phyloP scores from a whole-genome alignment of 371 early-diverging fungal species.

The Mucor indicus region DNA sequence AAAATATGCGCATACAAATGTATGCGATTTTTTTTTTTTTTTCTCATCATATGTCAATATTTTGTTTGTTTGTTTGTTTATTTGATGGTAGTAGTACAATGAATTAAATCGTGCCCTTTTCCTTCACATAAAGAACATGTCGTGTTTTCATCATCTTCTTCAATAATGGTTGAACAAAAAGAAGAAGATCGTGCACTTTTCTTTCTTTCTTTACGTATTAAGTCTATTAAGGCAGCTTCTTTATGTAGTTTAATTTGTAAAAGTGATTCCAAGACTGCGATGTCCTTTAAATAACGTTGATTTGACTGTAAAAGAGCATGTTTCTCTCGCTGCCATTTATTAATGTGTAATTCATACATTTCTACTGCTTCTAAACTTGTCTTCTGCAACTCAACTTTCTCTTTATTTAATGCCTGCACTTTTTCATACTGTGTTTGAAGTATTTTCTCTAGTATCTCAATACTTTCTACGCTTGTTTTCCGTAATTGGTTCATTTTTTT shows the following conservation, averaged over 20 bases:
- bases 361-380: slow-evolving; percentile 19
- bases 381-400: slow-evolving; percentile 12
- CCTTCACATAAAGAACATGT: slow-evolving; percentile 16
- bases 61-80: not conserved
- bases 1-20: not conserved
- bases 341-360: slow-evolving; percentile 3
- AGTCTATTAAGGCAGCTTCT: slow-evolving; percentile 2
- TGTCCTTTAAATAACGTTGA: slow-evolving; percentile 7
- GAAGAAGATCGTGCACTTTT: not conserved
- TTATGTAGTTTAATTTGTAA: slow-evolving; percentile 14
- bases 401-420: not conserved
- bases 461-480: slow-evolving; percentile 15
- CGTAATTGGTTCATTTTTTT: not conserved
- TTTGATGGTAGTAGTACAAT: slow-evolving; percentile 2
- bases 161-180: not conserved
- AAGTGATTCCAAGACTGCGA: slow-evolving; percentile 9
- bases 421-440: slow-evolving; percentile 1
- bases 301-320: no score
- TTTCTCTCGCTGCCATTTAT: no score
- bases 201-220: slow-evolving; percentile 5
- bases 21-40: not conserved
- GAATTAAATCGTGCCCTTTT: slow-evolving; percentile 16
- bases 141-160: slow-evolving; percentile 4
- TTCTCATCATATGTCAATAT: not conserved
- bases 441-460: slow-evolving; percentile 17